Percentiles rank a stretch among this genome's conserved stretches.
phyloP scores from a whole-genome alignment of 768 basidiomycete genomes.

The Leccinum fibrillosum region DNA sequence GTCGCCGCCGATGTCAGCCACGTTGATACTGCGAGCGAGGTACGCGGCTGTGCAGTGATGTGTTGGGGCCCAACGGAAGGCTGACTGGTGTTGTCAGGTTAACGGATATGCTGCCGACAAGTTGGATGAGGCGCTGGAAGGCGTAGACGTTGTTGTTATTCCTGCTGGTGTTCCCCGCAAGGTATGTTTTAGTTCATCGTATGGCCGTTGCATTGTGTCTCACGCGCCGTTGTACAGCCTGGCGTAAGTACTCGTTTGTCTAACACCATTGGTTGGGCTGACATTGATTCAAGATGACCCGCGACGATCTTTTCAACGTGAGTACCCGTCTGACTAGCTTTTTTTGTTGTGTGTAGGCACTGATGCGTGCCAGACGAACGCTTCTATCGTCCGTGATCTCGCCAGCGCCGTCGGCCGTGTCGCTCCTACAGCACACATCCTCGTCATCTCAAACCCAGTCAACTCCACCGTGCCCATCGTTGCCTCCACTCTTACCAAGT shows the following conservation, averaged over 20 bases:
- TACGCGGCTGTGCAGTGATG: conserved; percentile 32
- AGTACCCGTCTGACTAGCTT: conserved; percentile 28
- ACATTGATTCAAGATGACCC: conserved; percentile 73
- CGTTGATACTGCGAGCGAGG: conserved; percentile 86
- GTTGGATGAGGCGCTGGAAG: conserved; percentile 86
- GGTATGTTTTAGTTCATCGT: conserved; percentile 42
- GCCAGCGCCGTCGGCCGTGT: conserved; percentile 84
- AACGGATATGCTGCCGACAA: conserved; percentile 80
- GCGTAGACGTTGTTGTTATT: conserved; percentile 90
- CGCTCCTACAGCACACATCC: conserved; percentile 86
- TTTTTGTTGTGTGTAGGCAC: neutral
- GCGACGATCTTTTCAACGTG: conserved; percentile 95
- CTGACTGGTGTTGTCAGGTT: conserved; percentile 47
- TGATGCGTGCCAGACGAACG: conserved; percentile 69
- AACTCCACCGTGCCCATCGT: conserved; percentile 98
- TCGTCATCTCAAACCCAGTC: conserved; percentile 99
- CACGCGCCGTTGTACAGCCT: conserved; percentile 48
- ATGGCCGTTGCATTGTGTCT: conserved; percentile 16
- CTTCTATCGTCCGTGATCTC: conserved; percentile 95
- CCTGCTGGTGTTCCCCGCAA: conserved; percentile 99
- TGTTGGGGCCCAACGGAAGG: neutral
- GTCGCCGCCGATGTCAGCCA: conserved; percentile 98
- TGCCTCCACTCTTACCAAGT: conserved; percentile 85
- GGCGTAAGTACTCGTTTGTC: conserved; percentile 57
- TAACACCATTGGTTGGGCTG: conserved; percentile 17